phyloP scores from a whole-genome alignment of 2,329 filamentous ascomycete genomes.

The Nemania diffusa region DNA sequence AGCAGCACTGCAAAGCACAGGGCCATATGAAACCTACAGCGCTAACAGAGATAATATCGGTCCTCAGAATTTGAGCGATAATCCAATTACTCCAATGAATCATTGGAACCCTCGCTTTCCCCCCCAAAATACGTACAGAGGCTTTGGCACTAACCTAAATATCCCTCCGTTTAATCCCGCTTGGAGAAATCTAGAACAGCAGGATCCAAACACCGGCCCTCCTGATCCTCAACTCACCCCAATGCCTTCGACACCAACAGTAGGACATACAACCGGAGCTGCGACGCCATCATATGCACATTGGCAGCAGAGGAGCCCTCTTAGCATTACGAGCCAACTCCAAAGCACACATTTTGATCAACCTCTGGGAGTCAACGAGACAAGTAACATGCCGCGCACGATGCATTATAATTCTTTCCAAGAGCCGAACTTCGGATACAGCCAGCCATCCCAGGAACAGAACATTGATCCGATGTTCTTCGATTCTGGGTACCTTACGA shows the following conservation, averaged over 20 bases:
- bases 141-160: not conserved
- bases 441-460: not conserved
- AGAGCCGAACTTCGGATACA: not conserved
- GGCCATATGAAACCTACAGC: not conserved
- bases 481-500: constrained; percentile 7
- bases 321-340: not conserved
- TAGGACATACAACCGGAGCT: not conserved
- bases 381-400: not conserved
- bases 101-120: not conserved
- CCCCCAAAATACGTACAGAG: not conserved
- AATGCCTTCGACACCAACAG: not conserved
- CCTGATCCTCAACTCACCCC: not conserved
- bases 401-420: not conserved
- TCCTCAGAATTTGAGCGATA: not conserved
- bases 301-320: not conserved
- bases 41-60: not conserved
- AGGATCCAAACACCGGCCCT: not conserved
- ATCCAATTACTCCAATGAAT: too few relatives aligned
- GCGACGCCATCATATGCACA: not conserved
- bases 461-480: not conserved
- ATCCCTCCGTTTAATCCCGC: not conserved
- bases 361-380: not conserved
- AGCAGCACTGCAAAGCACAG: not conserved
- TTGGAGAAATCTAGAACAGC: not conserved
- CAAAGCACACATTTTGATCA: not conserved